Percentiles rank a stretch among this genome's conserved stretches.
These are phyloP conservation scores for Trichoderma sp. DNA, from an alignment of 2,329 filamentous ascomycete genomes.

Conservation along the genomic window DNA sequence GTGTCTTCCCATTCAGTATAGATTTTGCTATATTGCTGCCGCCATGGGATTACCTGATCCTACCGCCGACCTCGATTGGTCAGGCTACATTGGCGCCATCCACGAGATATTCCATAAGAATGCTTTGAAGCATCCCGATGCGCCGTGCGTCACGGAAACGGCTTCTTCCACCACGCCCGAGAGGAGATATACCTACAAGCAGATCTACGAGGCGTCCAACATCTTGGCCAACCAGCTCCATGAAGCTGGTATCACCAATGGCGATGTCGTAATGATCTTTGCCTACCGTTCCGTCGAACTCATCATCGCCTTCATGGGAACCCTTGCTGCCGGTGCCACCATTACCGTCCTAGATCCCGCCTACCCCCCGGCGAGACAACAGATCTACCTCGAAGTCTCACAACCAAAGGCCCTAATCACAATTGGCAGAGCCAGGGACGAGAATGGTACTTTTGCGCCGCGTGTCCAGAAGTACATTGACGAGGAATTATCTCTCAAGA, in stretches of 20 bases:
- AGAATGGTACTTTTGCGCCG: constrained; percentile 37
- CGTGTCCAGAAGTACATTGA: constrained; percentile 64
- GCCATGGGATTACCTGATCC: constrained; percentile 56
- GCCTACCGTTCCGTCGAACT: constrained; percentile 72
- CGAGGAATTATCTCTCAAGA: constrained; percentile 68
- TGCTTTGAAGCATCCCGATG: constrained; percentile 65
- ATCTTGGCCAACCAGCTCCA: constrained; percentile 76
- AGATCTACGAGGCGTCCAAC: constrained; percentile 85
- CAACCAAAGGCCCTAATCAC: constrained; percentile 45
- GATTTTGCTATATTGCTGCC: background rate
- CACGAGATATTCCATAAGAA: constrained; percentile 68
- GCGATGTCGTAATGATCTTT: constrained; percentile 92
- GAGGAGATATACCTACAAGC: constrained; percentile 74
- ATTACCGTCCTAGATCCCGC: constrained; percentile 69
- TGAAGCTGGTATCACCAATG: constrained; percentile 67
- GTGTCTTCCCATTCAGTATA: background rate
- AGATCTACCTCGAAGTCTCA: constrained; percentile 72
- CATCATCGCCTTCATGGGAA: constrained; percentile 73
- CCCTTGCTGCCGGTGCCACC: constrained; percentile 58
- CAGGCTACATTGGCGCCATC: constrained; percentile 57
- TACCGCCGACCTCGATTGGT: constrained; percentile 66
- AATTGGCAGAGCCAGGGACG: constrained; percentile 64
- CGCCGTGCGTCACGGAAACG: constrained; percentile 51
- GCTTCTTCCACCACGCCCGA: constrained; percentile 45
- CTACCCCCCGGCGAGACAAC: constrained; percentile 33